phyloP scores from a whole-genome alignment of 495 filamentous ascomycete genomes.

The Penicillium lividum region DNA sequence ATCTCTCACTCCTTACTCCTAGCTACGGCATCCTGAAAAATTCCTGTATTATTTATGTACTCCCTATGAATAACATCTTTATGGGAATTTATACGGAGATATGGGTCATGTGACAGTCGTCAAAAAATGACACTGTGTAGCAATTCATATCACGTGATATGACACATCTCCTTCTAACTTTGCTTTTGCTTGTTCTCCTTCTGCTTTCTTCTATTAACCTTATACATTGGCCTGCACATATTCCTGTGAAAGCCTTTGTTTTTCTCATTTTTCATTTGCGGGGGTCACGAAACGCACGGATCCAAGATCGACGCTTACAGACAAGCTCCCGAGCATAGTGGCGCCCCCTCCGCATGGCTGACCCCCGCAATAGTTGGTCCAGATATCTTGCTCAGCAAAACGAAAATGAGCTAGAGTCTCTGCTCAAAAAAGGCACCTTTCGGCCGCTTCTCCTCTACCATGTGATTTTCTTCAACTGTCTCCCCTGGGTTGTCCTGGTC shows the following conservation, averaged over 20 bases:
- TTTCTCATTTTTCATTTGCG: neutral
- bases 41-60: too few relatives aligned
- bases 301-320: constrained; percentile 4
- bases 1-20: too few relatives aligned
- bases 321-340: constrained; percentile 18
- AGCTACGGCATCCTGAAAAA: too few relatives aligned
- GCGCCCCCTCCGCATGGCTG: constrained; percentile 34
- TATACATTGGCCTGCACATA: neutral
- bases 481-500: constrained; percentile 37
- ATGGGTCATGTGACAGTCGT: too few relatives aligned
- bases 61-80: too few relatives aligned
- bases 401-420: constrained; percentile 23
- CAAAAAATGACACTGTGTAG: too few relatives aligned
- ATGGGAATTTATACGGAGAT: too few relatives aligned
- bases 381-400: constrained; percentile 21
- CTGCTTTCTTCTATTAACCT: neutral
- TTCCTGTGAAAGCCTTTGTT: neutral
- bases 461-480: constrained; percentile 27
- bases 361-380: constrained; percentile 22
- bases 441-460: constrained; percentile 45
- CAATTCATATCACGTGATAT: too few relatives aligned
- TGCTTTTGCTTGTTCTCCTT: constrained; percentile 3
- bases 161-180: neutral
- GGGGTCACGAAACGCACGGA: neutral
- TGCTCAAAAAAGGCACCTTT: constrained; percentile 32